These are phyloP conservation scores for Rhododendron vialii DNA, from an alignment of 148 eudicot genomes.

Conservation along the genomic window DNA sequence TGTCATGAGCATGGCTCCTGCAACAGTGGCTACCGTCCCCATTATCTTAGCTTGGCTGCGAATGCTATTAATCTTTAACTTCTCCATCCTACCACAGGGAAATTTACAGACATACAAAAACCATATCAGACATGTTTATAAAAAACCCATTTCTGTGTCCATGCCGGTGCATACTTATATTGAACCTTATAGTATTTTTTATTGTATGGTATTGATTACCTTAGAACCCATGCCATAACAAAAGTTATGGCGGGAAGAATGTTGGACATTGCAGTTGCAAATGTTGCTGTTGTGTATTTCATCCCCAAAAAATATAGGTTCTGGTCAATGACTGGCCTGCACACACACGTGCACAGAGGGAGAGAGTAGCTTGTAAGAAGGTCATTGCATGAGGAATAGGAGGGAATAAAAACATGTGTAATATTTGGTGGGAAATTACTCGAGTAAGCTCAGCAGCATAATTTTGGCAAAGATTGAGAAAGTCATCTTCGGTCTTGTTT, in stretches of 20 bases:
- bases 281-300: slow-evolving; percentile 86
- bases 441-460: slow-evolving; percentile 63
- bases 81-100: slow-evolving; percentile 51
- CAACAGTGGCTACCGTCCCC: slow-evolving; percentile 72
- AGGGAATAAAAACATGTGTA: background rate
- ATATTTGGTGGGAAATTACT: slow-evolving; percentile 38
- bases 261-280: slow-evolving; percentile 76
- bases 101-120: background rate
- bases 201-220: slow-evolving; percentile 24
- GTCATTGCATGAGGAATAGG: background rate
- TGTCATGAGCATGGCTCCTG: slow-evolving; percentile 96
- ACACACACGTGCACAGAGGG: too few species aligned
- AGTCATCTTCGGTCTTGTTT: slow-evolving; percentile 83
- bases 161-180: background rate
- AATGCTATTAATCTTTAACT: slow-evolving; percentile 51
- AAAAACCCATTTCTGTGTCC: background rate
- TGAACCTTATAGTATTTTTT: background rate
- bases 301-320: slow-evolving; percentile 78
- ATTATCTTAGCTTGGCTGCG: slow-evolving; percentile 75
- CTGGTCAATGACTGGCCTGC: slow-evolving; percentile 91
- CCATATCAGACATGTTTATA: background rate
- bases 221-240: slow-evolving; percentile 68
- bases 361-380: background rate
- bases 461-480: slow-evolving; percentile 53
- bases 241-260: slow-evolving; percentile 88